These are phyloP conservation scores for Fomitopsis palustris DNA, from an alignment of 1,284 basidiomycete species.

Conservation along the genomic window DNA sequence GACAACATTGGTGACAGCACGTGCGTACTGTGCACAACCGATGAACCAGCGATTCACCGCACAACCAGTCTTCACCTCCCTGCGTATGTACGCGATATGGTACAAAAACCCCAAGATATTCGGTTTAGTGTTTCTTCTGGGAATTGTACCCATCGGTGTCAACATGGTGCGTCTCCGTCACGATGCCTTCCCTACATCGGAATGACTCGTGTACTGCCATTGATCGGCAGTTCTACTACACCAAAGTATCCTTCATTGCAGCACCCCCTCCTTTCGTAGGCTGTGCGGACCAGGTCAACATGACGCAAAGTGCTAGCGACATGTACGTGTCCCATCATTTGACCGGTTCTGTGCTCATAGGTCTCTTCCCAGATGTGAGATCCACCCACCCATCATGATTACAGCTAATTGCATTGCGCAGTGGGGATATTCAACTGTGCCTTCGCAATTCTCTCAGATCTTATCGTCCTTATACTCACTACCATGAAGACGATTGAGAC, in stretches of 20 bases:
- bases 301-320: neutral
- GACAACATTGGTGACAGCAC: conserved; percentile 2
- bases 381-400: too few relatives aligned
- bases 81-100: conserved; percentile 20
- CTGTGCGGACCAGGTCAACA: conserved; percentile 9
- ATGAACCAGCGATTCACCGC: neutral
- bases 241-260: conserved; percentile 53
- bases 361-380: too few relatives aligned
- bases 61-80: conserved; percentile 14
- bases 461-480: conserved; percentile 17
- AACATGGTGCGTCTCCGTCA: conserved; percentile 12
- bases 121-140: conserved; percentile 8
- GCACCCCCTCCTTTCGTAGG: conserved; percentile 16
- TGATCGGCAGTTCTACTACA: conserved; percentile 25
- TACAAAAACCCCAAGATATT: conserved; percentile 11
- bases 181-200: neutral
- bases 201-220: neutral
- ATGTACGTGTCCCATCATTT: conserved; percentile 3
- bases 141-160: conserved; percentile 11
- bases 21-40: neutral
- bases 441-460: conserved; percentile 15
- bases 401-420: neutral
- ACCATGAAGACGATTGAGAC: conserved; percentile 16
- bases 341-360: neutral
- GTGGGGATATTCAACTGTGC: conserved; percentile 16